Evolutionary conservation across 2,329 filamentous ascomycete species (phyloP), one percentile per base, ranked within the genome.

Genomic region (Venturiaceae sp.): DNA sequence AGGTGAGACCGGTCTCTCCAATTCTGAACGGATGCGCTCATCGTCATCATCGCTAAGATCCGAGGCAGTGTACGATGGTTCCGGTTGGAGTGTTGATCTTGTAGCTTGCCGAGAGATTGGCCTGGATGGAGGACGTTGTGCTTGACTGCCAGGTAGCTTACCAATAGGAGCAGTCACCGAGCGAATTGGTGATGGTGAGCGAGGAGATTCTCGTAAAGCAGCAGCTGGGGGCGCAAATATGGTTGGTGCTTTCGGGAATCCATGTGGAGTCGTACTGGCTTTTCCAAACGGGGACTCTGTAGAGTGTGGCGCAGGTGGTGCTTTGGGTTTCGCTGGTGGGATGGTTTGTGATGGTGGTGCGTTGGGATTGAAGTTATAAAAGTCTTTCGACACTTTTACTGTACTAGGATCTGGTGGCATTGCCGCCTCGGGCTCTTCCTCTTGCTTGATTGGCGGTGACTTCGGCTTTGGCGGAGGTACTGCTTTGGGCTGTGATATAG

Each of bases 111-210:
- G 57, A 30, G 28, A 34, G 13, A 44, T 34, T 14, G 39, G 55
- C 9, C 39, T 23, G 8, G 55, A 54, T 21, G 47, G 52, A 61
- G 50, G 58, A 58, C 47, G 54, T 14, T 34, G 50, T 21, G 16
- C 33, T 54, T 47, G 50, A 26, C 28, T 39, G 36, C 19, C 37
- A 53, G 33, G 46, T 36, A 57, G 55, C 16, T 41, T 53, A 54
- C 21, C 57, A 14, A 65, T 70, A 33, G 83, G 82, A 32, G 83
- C 71, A 41, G 81, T 78, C 56, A 70, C 67, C n/a, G 78, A 75
- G 34, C 86, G 82, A 28, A 88, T 73, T 1, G 88, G 87, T 63
- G 87, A 91, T 1, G 88, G 87, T 9, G 87, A 90, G 36, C 86
- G 82, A 52, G 87, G 85, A 63, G 82, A 85, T n/a, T 76, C 74